These are phyloP conservation scores for Agroathelia rolfsii DNA, from an alignment of 1,284 basidiomycete genomes.

Conservation along the genomic window DNA sequence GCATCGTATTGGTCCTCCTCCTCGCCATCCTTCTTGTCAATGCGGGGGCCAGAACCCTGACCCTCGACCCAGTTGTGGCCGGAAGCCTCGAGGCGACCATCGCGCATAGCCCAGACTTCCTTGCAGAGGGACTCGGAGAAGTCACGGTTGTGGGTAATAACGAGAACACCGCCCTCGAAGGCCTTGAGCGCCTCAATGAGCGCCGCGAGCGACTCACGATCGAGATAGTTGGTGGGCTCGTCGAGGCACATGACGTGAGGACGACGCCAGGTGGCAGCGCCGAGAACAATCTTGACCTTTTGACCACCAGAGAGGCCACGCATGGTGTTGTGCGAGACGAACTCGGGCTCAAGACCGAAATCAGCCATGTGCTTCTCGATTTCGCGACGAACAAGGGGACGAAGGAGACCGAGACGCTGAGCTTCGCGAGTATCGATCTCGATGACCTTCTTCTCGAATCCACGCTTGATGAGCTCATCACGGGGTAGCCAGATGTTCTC, in stretches of 20 bases:
- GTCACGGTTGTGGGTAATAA: conserved; percentile 96
- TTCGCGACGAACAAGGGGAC: conserved; percentile 93
- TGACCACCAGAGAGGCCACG: conserved; percentile 97
- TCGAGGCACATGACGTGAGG: conserved; percentile 97
- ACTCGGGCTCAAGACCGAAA: conserved; percentile 94
- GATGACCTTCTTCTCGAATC: conserved; percentile 97
- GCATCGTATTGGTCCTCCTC: conserved; percentile 89
- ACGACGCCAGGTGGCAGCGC: conserved; percentile 96
- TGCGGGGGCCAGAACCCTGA: conserved; percentile 84
- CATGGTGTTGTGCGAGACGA: conserved; percentile 95
- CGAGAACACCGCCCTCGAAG: conserved; percentile 94
- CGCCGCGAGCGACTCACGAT: conserved; percentile 94
- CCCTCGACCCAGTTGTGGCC: conserved; percentile 99
- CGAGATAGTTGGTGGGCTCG: conserved; percentile 97
- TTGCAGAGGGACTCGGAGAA: conserved; percentile 93
- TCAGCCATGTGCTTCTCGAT: conserved; percentile 97
- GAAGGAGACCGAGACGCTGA: conserved; percentile 90
- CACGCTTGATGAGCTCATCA: conserved; percentile 94
- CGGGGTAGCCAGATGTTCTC: conserved; percentile 96
- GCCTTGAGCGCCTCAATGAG: conserved; percentile 93
- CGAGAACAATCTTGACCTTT: conserved; percentile 99
- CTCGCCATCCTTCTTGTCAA: conserved; percentile 82
- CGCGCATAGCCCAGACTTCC: conserved; percentile 91
- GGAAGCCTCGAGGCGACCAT: conserved; percentile 86
- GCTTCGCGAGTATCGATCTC: conserved; percentile 97